Evolutionary conservation across 108 stramenopile species (phyloP), one percentile per base, ranked within the genome.

Genomic region (Craspedostauros australis): DNA sequence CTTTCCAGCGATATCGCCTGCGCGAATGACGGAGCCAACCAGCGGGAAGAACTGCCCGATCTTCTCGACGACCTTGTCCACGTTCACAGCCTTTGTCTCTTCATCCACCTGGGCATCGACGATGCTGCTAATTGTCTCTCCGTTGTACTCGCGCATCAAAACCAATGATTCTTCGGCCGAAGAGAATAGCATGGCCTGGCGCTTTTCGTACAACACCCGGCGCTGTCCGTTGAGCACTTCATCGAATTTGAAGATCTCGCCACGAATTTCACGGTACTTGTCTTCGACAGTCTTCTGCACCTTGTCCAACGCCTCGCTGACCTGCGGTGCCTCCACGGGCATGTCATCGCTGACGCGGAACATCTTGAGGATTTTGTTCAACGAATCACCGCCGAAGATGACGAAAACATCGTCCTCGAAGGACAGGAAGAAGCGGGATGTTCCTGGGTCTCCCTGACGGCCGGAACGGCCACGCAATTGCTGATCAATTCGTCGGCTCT

Each of bases 391-490:
- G 19, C 90, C 94, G 56, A 95, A 95, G 40, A 95, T 88, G 5
- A 84, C 83, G 75, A 97, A 96, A 84, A 96, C 91, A 50, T 96
- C 94, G 58, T 97, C 96, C 60, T 96, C 92, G 51, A 97, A 92
- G 0, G 86, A 86, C 5, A 97, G 60, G 55, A 94, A 96, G 72
- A 95, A 95, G 21, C 93, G 79, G 0, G 94, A 94, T 28, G 90
- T 81, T 29, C 95, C 96, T 16, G 93, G 88, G 63, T 96, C 94
- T 15, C 96, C 95, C 67, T 97, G 96, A 23, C 96, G 84, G 31
- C 96, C 96, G 11, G 92, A 76, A 55, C 96, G 80, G 3, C 96
- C 96, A 48, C 96, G 76, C 0, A 97, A 69, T 67, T 97, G 96
- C 20, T 79, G 76, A 66, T 97, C 96, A 39, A 96, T 92, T 19